Evolutionary conservation across 805 yeast genomes (phyloP), one percentile per base, ranked within the genome.

Genomic region (Candida incommunis): DNA sequence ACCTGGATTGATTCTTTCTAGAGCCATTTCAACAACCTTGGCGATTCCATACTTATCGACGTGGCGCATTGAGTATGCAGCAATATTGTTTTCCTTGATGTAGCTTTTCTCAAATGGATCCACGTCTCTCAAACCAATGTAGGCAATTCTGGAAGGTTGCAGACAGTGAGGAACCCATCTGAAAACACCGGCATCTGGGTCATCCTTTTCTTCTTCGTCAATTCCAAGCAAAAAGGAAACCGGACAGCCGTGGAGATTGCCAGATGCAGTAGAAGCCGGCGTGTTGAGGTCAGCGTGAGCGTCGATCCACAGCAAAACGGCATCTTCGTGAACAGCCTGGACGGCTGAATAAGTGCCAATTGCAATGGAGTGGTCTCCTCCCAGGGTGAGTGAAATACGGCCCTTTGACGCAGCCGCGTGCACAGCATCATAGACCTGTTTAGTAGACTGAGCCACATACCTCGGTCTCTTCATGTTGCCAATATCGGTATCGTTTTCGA

Each of bases 271-370:
- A 5, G 86, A 76, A 27, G 70, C 69, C 9, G 95, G 84, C 1
- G 96, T 82, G 69, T 92, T 92, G 60, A 92, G 81, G 62, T 90
- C 98, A 18, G 97, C 96, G 62, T 90, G 98, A 0, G 98, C 98
- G 65, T 90, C 98, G 54, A 90, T 81, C 98, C 98, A 90, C 50
- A 90, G 61, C 34, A 90, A 70, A 56, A 95, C 87, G 23, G 95
- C 86, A 54, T 88, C 86, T 18, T 96, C 95, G 60, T 81, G 70
- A 51, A 75, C 73, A 16, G 75, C 76, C 50, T 86, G 70, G 25
- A 88, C 83, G 2, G 94, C 97, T 24, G 85, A 71, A 27, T 90
- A 81, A 7, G 96, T 87, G 43, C 94, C 95, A 56, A 90, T 86
- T 43, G 95, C 97, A 52, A 90, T 82, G 5, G 96, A 86, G 62